These are phyloP conservation scores for Papiliotrema terrestris DNA, from an alignment of 1,284 basidiomycete genomes.

Conservation along the genomic window DNA sequence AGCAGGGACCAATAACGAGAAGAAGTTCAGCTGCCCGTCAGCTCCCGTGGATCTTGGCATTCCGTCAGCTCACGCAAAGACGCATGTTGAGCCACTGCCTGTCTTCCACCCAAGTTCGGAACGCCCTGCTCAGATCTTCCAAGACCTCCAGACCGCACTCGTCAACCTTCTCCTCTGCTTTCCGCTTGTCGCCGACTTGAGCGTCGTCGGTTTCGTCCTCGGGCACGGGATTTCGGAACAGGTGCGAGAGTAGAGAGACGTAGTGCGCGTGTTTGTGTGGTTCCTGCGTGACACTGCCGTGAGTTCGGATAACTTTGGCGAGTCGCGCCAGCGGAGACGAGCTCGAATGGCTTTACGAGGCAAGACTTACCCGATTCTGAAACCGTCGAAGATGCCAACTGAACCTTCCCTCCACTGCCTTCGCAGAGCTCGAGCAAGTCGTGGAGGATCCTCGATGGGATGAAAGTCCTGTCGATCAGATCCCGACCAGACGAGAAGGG, in stretches of 20 bases:
- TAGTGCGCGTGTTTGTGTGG: slow-evolving; percentile 89
- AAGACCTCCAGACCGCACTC: slow-evolving; percentile 69
- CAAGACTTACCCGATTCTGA: slow-evolving; percentile 63
- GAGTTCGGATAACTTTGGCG: not conserved
- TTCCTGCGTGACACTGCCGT: slow-evolving; percentile 70
- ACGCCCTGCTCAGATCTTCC: slow-evolving; percentile 82
- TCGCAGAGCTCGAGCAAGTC: slow-evolving; percentile 63
- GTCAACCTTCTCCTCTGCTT: slow-evolving; percentile 38
- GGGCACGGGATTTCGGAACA: slow-evolving; percentile 54
- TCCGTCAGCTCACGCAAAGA: slow-evolving; percentile 62
- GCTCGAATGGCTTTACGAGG: slow-evolving; percentile 16
- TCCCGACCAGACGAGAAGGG: not conserved
- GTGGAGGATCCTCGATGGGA: slow-evolving; percentile 63
- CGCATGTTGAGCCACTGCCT: slow-evolving; percentile 83
- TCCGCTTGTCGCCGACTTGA: slow-evolving; percentile 32
- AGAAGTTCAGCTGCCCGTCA: slow-evolving; percentile 71
- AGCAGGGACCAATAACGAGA: slow-evolving; percentile 75
- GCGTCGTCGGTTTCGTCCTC: slow-evolving; percentile 46
- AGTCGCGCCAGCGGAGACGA: not conserved
- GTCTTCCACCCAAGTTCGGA: slow-evolving; percentile 78
- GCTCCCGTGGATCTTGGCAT: not conserved
- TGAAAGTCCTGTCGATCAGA: slow-evolving; percentile 31
- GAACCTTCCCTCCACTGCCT: slow-evolving; percentile 61
- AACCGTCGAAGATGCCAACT: slow-evolving; percentile 60
- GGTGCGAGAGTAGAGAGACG: slow-evolving; percentile 69